Conservation (phyloP, 116 monocot species). For the Cymodocea nodosa region DNA sequence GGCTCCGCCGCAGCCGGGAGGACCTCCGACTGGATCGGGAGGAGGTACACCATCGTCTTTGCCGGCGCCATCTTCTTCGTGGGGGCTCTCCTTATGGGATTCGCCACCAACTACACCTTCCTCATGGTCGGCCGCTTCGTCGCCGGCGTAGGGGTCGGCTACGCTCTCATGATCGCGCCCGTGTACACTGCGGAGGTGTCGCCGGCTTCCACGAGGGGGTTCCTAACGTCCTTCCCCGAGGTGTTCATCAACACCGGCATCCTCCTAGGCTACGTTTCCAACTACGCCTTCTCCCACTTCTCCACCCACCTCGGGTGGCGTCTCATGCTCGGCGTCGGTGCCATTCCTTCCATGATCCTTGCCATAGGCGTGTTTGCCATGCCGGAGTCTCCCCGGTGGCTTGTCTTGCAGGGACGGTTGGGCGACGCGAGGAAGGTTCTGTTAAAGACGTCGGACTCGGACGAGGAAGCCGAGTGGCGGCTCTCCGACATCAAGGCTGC, state of each 20-base stretch:
- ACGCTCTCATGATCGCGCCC: conserved; percentile 11
- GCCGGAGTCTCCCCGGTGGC: conserved; percentile 16
- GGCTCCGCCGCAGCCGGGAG: conserved; percentile 9
- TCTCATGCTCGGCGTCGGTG: conserved; percentile 11
- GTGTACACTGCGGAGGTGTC: conserved; percentile 6
- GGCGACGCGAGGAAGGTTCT: conserved; percentile 4
- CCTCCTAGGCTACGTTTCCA: conserved; percentile 8
- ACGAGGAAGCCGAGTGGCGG: conserved; percentile 11
- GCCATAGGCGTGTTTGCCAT: conserved; percentile 5
- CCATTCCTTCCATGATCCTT: conserved; percentile 11
- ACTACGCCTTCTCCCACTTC: conserved; percentile 8
- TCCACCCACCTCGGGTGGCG: conserved; percentile 6
- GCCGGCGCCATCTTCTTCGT: conserved; percentile 10
- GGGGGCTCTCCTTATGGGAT: conserved; percentile 10
- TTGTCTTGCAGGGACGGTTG: conserved; percentile 10
- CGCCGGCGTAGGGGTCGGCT: conserved; percentile 9
- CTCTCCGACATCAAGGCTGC: conserved; percentile 11
- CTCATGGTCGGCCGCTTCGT: conserved; percentile 10
- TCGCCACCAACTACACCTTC: conserved; percentile 9
- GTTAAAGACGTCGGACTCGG: conserved; percentile 6
- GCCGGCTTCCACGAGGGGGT: conserved; percentile 5
- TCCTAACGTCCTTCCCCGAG: conserved; percentile 6
- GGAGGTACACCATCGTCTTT: conserved; percentile 10
- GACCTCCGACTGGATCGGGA: conserved; percentile 11
- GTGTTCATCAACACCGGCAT: conserved; percentile 5